Conservation (phyloP, 768 basidiomycete species). For the Harrya chromipes region DNA sequence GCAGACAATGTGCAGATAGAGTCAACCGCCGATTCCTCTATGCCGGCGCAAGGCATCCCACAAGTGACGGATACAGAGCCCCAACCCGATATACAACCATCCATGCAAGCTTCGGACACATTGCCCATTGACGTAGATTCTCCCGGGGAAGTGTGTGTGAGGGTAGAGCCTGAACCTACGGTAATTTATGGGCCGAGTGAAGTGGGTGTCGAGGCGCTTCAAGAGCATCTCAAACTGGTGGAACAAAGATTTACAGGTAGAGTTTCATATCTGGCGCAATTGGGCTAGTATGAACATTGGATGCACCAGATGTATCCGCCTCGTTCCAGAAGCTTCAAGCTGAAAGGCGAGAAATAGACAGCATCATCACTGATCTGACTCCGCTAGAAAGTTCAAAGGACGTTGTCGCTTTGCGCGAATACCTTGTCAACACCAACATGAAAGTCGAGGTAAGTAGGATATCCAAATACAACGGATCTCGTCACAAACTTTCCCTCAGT, state of each 20-base stretch:
- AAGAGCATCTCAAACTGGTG: conserved; percentile 62
- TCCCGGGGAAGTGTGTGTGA: neutral
- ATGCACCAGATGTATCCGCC: conserved; percentile 63
- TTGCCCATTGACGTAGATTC: neutral
- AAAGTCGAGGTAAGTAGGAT: conserved; percentile 64
- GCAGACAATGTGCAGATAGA: neutral
- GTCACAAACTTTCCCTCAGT: conserved; percentile 35
- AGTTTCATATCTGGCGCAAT: conserved; percentile 3
- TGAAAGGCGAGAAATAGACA: conserved; percentile 67
- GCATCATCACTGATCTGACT: conserved; percentile 65
- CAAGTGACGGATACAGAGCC: neutral
- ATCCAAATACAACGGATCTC: neutral
- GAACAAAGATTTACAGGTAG: conserved; percentile 78
- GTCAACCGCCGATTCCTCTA: neutral
- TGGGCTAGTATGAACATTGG: conserved; percentile 1
- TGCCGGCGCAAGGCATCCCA: neutral
- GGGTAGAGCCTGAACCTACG: neutral
- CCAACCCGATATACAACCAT: neutral
- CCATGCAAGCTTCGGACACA: neutral
- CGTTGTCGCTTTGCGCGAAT: conserved; percentile 64
- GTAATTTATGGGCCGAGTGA: conserved; percentile 3
- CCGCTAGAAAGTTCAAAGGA: conserved; percentile 68
- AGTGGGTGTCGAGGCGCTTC: conserved; percentile 53
- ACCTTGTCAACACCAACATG: conserved; percentile 59
- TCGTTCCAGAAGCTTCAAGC: conserved; percentile 76